These are phyloP conservation scores for Dictyostelium intermedium DNA, from an alignment of 78 protist genomes.

Conservation along the genomic window DNA sequence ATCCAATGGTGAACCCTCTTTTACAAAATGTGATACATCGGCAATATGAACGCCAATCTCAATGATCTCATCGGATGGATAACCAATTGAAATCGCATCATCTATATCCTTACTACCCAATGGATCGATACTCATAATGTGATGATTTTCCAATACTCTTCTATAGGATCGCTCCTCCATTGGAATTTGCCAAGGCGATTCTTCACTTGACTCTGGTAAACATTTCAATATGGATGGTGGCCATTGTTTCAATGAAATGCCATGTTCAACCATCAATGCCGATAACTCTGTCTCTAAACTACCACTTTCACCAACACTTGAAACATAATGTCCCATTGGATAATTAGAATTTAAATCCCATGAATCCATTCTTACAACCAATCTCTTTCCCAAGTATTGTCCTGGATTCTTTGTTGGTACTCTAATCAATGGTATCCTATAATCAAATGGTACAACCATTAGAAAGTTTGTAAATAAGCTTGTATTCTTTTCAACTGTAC, in stretches of 20 bases:
- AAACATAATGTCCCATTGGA: conserved; percentile 88
- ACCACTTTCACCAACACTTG: conserved; percentile 77
- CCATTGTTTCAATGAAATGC: conserved; percentile 43
- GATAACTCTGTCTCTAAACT: conserved; percentile 73
- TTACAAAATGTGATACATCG: conserved; percentile 93
- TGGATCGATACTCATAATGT: conserved; percentile 89
- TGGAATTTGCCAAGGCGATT: conserved; percentile 32
- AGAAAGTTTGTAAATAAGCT: neutral
- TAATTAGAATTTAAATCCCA: conserved; percentile 73
- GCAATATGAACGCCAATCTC: conserved; percentile 97
- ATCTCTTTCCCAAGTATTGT: conserved; percentile 31
- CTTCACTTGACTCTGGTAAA: conserved; percentile 14
- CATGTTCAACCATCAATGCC: conserved; percentile 76
- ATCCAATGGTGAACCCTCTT: conserved; percentile 81
- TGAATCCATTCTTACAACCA: conserved; percentile 80
- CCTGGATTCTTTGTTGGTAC: conserved; percentile 71
- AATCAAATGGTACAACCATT: conserved; percentile 75
- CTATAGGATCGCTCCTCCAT: neutral
- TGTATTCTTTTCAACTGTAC: conserved; percentile 42
- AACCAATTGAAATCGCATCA: conserved; percentile 94
- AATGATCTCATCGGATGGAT: neutral
- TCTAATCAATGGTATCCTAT: conserved; percentile 74
- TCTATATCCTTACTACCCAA: conserved; percentile 98
- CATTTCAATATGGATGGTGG: neutral
- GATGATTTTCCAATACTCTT: conserved; percentile 16